Base-by-base conservation (phyloP, 208 protist genomes). In the Trypanosoma congolense region DNA sequence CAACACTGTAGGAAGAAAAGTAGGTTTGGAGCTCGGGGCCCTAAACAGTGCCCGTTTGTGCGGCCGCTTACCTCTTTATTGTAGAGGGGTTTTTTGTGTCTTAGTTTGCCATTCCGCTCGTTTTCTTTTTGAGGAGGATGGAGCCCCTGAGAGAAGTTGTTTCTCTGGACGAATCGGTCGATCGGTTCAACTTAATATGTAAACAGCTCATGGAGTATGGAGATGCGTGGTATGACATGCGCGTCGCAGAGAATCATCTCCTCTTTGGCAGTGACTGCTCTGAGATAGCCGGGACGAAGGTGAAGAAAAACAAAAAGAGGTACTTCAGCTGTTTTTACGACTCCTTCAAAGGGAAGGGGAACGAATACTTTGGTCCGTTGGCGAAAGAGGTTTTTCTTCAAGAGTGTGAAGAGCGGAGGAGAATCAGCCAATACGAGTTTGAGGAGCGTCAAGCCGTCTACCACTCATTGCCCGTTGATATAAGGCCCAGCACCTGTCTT, bases 241-340 rank as follows among this genome's bases (percentile, higher is more conserved):
- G 62, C 21, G 62, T 47, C 29, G 46, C 46, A 30, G 62, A 69
- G 43, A 69, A 69, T 33, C 53, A 49, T 30, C 22, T 69, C 10
- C 25, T 61, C 26, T 69, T 47, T 43, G 62, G 54, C 3, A 26
- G 4, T n/a, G 29, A 6, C 0, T 8, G 12, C 36, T 19, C 28
- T 12, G 24, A 18, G 36, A 51, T n/a, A 45, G 16, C 44, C n/a
- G 47, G 24, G 12, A 33, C n/a, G 2, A 6, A 3, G 12, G 0
- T 24, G 51, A 26, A 41, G n/a, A 1, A 10, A 3, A 4, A 21
- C 6, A 24, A 61, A 18, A 54, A 41, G 30, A 26, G 61, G 14
- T 79, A 74, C 41, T 74, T 74, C 35, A 52, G 67, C 8, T 65
- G 65, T n/a, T 79, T 74, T 53, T 74, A 79, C 41, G 43, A 75